Base-by-base conservation (phyloP, 345 rosid genomes). In the Alliaria petiolata region DNA sequence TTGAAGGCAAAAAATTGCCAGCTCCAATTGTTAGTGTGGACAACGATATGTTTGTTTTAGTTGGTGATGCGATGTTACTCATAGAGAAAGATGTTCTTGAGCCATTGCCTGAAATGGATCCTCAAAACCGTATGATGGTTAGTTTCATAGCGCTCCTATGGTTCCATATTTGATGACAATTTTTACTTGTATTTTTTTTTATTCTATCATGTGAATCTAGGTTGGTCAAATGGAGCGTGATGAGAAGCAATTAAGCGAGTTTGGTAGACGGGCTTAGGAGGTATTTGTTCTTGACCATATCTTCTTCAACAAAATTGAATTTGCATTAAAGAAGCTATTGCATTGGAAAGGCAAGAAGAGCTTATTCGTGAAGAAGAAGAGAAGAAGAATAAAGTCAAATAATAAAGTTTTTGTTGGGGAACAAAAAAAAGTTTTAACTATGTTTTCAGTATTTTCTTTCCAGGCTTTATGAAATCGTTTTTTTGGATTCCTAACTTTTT, bases 291-390 rank as follows among this genome's bases (percentile, higher is more conserved):
- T 92, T 54, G 84, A 85, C 14, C 93, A 92, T 75, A 92, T 92
- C 68, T 90, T 90, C 84, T 81, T 89, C 83, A 85, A 83, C 74
- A 90, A 88, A 78, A 87, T 92, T 77, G 97, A 90, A 83, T 88
- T 80, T 79, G 85, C 98, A 53, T 88, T 75, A 91, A 87, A 89
- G 98, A 90, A 78, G 95, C 95, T 40, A 89, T 92, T 80, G 97
- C 97, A 44, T 79, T 83, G 82, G 85, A 83, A 82, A 86, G 90
- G 83, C 98, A 92, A 76, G 98, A 92, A 69, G 95, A 85, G 81
- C 86, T 92, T 65, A 92, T 92, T 52, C 97, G 97, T 61, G 96
- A 88, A 78, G 98, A 92, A 82, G n/a, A n/a, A n/a, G n/a, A n/a
- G n/a, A n/a, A n/a, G 95, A 92, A 81, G 93, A 81, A 22, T 22